phyloP scores from a whole-genome alignment of 1,139 yeast genomes.

The Yamadazyma sp. region DNA sequence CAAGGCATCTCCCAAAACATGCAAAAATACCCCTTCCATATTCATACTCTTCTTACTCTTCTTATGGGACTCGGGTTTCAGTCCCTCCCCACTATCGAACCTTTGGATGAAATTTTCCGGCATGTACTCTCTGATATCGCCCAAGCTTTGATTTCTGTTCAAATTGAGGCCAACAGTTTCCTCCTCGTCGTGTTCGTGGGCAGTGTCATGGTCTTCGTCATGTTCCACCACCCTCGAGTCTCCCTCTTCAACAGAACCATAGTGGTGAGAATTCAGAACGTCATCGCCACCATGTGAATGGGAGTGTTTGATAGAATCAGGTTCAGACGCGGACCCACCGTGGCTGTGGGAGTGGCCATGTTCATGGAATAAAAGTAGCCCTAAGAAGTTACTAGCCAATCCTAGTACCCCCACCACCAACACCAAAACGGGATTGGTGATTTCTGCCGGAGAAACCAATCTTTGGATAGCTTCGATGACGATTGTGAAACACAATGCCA shows the following conservation, averaged over 20 bases:
- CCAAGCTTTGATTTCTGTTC: slow-evolving; percentile 13
- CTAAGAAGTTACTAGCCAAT: slow-evolving; percentile 75
- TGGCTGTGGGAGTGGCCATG: slow-evolving; percentile 76
- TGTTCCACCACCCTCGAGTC: not conserved
- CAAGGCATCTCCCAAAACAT: slow-evolving; percentile 92
- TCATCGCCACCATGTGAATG: slow-evolving; percentile 33
- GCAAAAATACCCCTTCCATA: slow-evolving; percentile 96
- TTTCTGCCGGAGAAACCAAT: slow-evolving; percentile 74
- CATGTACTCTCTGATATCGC: slow-evolving; percentile 26
- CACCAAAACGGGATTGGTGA: slow-evolving; percentile 78
- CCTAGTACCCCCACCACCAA: slow-evolving; percentile 84
- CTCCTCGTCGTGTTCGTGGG: not conserved
- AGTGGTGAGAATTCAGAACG: slow-evolving; percentile 2
- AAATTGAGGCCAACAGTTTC: slow-evolving; percentile 1
- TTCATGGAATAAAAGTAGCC: slow-evolving; percentile 86
- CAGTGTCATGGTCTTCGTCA: slow-evolving; percentile 5
- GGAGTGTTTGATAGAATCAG: slow-evolving; percentile 11
- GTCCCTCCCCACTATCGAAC: slow-evolving; percentile 33
- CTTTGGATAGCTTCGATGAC: slow-evolving; percentile 92
- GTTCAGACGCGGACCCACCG: slow-evolving; percentile 40
- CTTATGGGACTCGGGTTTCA: slow-evolving; percentile 17
- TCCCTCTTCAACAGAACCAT: slow-evolving; percentile 1
- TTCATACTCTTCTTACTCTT: slow-evolving; percentile 70
- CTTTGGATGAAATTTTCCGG: slow-evolving; percentile 42
- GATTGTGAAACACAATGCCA: slow-evolving; percentile 91